Base-by-base conservation (phyloP, 2,329 filamentous ascomycete genomes). In the Nannizziopsis barbatae region DNA sequence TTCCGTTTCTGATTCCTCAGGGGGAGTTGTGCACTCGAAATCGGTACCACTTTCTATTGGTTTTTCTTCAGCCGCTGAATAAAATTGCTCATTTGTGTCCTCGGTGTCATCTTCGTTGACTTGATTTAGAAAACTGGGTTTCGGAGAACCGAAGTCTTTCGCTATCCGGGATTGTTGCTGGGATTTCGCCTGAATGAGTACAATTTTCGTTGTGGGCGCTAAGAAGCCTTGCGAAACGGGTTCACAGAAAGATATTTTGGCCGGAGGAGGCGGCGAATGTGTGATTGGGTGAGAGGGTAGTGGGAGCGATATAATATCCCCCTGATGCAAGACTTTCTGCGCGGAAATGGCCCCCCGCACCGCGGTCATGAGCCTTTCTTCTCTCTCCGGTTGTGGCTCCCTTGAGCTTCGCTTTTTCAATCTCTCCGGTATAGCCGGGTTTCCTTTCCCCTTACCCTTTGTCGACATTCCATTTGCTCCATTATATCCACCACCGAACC, bases 41-140 rank as follows among this genome's bases (percentile, higher is more conserved):
- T 72, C 70, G 1, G 68, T 70, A 20, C 61, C 61, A 42, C 62
- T 64, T 56, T 70, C 64, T 17, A 60, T 55, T 9, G 62, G 60
- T 53, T 80, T 77, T 54, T 94, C 88, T 62, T 95, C 90, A 2
- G 86, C 83, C 1, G 90, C 90, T 5, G 90, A 95, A 65, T 80
- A 95, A 69, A 95, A 95, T 57, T 88, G 83, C 60, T 96, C 90
- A 50, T 85, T 94, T 1, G 84, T 87, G 58, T 94, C 87, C 50
- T 93, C 86, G 27, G 84, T 83, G 42, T 74, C 72, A 52, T 77
- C 74, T 47, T 69, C 73, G 12, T 67, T 74, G 18, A 78, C 73
- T 39, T 79, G 80, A 56, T 81, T 80, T 27, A 83, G 69, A 5
- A 72, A 64, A 39, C 75, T 74, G 14, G 74, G 71, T 1, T 70